Conservation (phyloP, 805 yeast species). For the Jamesozyma gamospora region DNA sequence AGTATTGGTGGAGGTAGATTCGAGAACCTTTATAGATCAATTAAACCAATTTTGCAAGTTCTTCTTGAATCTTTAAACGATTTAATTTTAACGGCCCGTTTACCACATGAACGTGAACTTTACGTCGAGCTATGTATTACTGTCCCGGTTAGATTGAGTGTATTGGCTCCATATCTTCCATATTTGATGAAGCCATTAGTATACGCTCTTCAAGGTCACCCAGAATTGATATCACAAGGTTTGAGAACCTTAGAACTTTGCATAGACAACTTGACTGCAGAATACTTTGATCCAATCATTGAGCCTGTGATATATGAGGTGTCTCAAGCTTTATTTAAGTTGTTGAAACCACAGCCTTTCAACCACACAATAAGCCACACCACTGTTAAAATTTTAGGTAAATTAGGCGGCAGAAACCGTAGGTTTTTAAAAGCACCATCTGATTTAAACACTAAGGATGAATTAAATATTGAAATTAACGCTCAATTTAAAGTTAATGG, state of each 20-base stretch:
- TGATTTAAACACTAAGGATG: constrained; percentile 45
- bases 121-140: constrained; percentile 92
- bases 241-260: constrained; percentile 88
- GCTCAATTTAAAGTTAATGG: constrained; percentile 69
- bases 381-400: constrained; percentile 85
- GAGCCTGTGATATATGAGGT: constrained; percentile 95
- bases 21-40: constrained; percentile 85
- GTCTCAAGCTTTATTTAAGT: constrained; percentile 86
- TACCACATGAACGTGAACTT: constrained; percentile 85
- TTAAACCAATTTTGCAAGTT: constrained; percentile 82
- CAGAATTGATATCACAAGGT: constrained; percentile 90
- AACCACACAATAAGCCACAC: constrained; percentile 94
- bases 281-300: constrained; percentile 91
- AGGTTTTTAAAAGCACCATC: constrained; percentile 69
- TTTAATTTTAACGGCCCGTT: constrained; percentile 69
- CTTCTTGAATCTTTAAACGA: constrained; percentile 77
- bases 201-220: constrained; percentile 79
- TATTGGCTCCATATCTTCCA: constrained; percentile 83
- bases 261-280: constrained; percentile 92
- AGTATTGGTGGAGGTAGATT: constrained; percentile 96
- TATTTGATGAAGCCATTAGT: constrained; percentile 87
- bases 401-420: constrained; percentile 92
- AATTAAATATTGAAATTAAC: constrained; percentile 55
- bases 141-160: constrained; percentile 90
- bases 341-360: constrained; percentile 84